These are phyloP conservation scores for Fraxinus platypoda DNA, from an alignment of 305 asterid species.

Conservation along the genomic window DNA sequence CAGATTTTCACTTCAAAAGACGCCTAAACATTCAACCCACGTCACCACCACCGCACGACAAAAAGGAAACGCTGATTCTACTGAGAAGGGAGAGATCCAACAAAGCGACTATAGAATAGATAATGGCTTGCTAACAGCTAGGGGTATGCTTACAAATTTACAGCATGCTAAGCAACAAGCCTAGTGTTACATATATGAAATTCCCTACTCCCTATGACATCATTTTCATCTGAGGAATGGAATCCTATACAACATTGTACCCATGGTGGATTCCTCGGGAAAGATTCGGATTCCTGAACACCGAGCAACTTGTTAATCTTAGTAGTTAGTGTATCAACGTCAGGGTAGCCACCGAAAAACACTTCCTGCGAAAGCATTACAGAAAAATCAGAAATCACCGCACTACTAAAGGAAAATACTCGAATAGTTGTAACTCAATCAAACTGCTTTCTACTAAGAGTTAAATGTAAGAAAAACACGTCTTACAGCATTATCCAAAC, in stretches of 20 bases:
- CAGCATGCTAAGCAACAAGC: background rate
- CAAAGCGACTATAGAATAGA: background rate
- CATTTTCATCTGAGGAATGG: background rate
- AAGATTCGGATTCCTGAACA: background rate
- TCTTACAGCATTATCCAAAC: slow-evolving; percentile 18
- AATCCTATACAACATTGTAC: slow-evolving; percentile 19
- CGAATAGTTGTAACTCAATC: background rate
- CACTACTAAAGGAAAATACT: background rate
- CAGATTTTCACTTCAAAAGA: background rate
- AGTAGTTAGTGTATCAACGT: background rate
- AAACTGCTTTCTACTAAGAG: background rate
- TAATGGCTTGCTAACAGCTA: background rate
- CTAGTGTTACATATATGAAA: slow-evolving; percentile 10
- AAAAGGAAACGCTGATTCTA: background rate
- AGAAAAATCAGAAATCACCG: background rate
- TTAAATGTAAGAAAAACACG: background rate
- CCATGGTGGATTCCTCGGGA: slow-evolving; percentile 18
- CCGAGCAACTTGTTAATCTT: slow-evolving; percentile 16
- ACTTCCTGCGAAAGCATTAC: background rate
- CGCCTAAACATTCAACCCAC: background rate
- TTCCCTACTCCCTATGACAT: background rate
- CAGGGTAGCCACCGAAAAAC: slow-evolving; percentile 5
- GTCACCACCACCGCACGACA: background rate
- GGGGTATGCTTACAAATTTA: background rate
- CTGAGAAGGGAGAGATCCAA: background rate